Base-by-base conservation (phyloP, 2,329 filamentous ascomycete genomes). In the Cryphonectria nitschkei region DNA sequence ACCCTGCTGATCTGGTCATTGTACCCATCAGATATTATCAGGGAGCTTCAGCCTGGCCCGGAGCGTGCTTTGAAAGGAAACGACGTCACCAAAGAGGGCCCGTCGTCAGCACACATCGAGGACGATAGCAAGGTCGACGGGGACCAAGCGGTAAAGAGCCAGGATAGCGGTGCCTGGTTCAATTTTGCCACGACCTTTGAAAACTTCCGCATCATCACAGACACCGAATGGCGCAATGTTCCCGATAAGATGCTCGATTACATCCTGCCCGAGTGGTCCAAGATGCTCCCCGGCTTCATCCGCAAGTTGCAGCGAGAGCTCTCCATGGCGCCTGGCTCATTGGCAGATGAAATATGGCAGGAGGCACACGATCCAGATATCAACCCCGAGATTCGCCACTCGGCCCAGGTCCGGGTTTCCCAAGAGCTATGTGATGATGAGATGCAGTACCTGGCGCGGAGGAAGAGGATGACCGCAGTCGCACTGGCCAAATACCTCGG, bases 321-420 rank as follows among this genome's bases (percentile, higher is more conserved):
- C 22, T 96, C 93, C 46, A 92, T 96, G 89, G 89, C 92, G 0
- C 93, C 94, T 0, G 95, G 94, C 1, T 97, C 94, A 0, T 83
- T 99, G 58, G 94, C 95, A 16, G 92, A 97, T 77, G 93, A 98
- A 75, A 96, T 99, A 71, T 98, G 96, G 96, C 85, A 86, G 74
- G 95, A 98, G 76, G 94, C 96, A 0, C 92, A 94, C 70, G 93
- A 98, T 77, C 89, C 94, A 0, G 85, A 89, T 64, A 85, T 93
- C 73, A 93, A 98, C 75, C 95, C 95, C 0, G 96, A 99, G 79
- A 97, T 98, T 70, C 83, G 89, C 43, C 94, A 92, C 82, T 89
- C 93, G 56, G 95, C 95, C 26, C 85, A 84, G 29, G 96, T 99
- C 1, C 89, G 96, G 32, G 89, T 98, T 4, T 96, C 95, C 0